phyloP scores from a whole-genome alignment of 2,329 filamentous ascomycete species.

The Lecanicillium sp. region DNA sequence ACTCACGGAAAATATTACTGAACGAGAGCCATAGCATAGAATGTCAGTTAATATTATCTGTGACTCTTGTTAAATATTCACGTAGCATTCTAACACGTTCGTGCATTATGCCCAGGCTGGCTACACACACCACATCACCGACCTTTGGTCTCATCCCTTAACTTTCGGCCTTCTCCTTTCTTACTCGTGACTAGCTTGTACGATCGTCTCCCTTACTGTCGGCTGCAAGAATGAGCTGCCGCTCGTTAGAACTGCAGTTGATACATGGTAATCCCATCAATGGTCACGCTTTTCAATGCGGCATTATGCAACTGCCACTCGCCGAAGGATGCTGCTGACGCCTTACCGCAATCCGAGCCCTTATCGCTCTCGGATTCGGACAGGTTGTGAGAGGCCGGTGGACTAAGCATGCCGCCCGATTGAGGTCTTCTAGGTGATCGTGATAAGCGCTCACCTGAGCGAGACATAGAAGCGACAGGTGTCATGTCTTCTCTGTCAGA shows the following conservation, averaged over 20 bases:
- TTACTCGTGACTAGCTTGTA: neutral
- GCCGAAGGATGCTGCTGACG: neutral
- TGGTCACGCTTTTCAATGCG: neutral
- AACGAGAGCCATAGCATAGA: no score
- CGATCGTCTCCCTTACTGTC: neutral
- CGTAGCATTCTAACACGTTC: neutral
- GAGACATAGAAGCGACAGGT: neutral
- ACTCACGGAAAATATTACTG: no score
- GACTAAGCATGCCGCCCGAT: neutral
- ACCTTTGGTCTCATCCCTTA: slow-evolving; percentile 1
- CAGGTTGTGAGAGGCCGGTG: neutral
- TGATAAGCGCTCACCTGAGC: neutral
- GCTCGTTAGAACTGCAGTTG: slow-evolving; percentile 4
- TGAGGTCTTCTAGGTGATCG: neutral
- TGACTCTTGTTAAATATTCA: no score
- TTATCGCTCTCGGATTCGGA: neutral
- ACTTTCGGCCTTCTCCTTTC: neutral
- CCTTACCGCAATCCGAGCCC: neutral
- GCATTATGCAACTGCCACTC: slow-evolving; percentile 1
- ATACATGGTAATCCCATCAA: neutral
- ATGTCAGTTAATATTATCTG: no score
- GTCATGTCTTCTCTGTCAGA: neutral
- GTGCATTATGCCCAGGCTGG: neutral
- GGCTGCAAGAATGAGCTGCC: neutral
- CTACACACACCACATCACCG: neutral